phyloP scores from a whole-genome alignment of 441 rosid genomes.

The Viola pubescens region DNA sequence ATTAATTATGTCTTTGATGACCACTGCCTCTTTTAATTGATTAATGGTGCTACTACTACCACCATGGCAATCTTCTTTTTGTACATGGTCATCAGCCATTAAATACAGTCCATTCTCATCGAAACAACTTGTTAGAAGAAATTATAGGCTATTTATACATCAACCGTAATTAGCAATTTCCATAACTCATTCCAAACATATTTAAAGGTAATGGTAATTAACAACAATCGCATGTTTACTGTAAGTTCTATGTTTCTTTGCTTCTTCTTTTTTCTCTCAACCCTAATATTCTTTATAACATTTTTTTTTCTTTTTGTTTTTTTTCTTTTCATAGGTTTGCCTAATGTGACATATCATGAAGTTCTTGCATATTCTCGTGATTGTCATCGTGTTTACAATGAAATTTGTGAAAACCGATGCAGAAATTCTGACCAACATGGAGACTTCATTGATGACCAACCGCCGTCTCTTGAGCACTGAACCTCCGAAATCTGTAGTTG shows the following conservation, averaged over 20 bases:
- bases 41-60: conserved; percentile 3
- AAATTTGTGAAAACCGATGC: conserved; percentile 12
- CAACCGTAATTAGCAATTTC: too few relatives aligned
- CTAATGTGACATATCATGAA: conserved; percentile 10
- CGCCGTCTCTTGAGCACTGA: not conserved
- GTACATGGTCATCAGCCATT: not conserved
- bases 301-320: too few relatives aligned
- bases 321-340: too few relatives aligned
- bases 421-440: not conserved
- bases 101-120: not conserved
- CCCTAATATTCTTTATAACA: too few relatives aligned
- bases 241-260: too few relatives aligned
- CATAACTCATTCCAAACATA: too few relatives aligned
- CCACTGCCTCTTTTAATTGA: not conserved
- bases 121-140: not conserved
- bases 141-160: too few relatives aligned
- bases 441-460: not conserved
- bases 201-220: too few relatives aligned
- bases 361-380: conserved; percentile 1
- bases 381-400: not conserved
- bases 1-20: conserved; percentile 7
- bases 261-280: too few relatives aligned
- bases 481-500: not conserved
- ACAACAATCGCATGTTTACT: too few relatives aligned
- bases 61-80: conserved; percentile 4